These are phyloP conservation scores for Solanum chilense DNA, from an alignment of 257 asterid genomes.

Conservation along the genomic window DNA sequence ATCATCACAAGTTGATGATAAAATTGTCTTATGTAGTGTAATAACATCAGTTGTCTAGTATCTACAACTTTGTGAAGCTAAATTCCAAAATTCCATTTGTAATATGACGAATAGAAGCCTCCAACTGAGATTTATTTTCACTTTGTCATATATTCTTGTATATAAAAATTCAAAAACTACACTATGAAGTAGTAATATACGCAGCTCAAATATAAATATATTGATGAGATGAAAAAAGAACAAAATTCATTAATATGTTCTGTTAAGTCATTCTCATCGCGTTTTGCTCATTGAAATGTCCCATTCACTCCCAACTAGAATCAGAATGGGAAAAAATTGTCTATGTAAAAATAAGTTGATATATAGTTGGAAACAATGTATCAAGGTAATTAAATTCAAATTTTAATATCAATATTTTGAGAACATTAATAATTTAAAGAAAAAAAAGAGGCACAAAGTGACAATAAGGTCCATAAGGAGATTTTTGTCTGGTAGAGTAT, in stretches of 20 bases:
- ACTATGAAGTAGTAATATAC: not conserved
- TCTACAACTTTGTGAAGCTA: not conserved
- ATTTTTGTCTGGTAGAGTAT: not conserved
- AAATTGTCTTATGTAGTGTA: conserved; percentile 9
- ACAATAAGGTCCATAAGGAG: conserved; percentile 10
- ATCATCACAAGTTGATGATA: conserved; percentile 61
- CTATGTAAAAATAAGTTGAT: not conserved
- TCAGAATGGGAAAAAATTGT: not conserved
- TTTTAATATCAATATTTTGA: not conserved
- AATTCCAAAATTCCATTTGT: not conserved
- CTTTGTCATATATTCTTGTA: not conserved
- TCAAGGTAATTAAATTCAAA: not conserved
- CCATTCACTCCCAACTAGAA: conserved; percentile 17
- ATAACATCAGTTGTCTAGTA: not conserved
- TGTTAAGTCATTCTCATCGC: conserved; percentile 46
- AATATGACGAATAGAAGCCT: conserved; percentile 26
- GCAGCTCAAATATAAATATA: not conserved
- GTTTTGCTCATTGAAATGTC: conserved; percentile 67
- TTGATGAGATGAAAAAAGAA: not conserved
- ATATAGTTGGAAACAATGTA: not conserved
- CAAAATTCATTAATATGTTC: not conserved
- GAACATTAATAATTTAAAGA: not conserved
- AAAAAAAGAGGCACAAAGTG: not conserved
- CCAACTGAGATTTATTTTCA: conserved; percentile 14
- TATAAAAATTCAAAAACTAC: not conserved